phyloP scores from a whole-genome alignment of 2,329 filamentous ascomycete species.

The Curvularia eragrostidis region DNA sequence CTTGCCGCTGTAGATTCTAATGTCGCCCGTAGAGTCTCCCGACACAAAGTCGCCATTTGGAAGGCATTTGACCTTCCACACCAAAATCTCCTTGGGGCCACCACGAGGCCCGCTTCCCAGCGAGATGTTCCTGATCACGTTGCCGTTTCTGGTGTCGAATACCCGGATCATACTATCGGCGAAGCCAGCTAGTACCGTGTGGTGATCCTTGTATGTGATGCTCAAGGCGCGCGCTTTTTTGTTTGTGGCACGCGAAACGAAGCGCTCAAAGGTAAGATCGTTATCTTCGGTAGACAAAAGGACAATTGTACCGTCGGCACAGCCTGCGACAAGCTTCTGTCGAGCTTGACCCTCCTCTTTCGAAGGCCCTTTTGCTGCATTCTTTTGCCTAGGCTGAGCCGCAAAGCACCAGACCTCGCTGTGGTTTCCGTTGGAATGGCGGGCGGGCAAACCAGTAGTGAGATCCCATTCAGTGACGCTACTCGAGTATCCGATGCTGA shows the following conservation, averaged over 20 bases:
- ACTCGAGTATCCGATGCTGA: constrained; percentile 94
- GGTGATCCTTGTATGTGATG: constrained; percentile 84
- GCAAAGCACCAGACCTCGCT: constrained; percentile 97
- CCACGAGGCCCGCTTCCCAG: constrained; percentile 79
- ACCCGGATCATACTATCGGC: constrained; percentile 95
- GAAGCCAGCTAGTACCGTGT: constrained; percentile 86
- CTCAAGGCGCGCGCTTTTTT: constrained; percentile 91
- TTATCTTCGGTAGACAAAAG: constrained; percentile 85
- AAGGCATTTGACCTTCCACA: constrained; percentile 92
- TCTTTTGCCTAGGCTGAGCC: constrained; percentile 72
- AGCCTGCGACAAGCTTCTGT: constrained; percentile 80
- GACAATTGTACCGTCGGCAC: constrained; percentile 87
- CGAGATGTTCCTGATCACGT: constrained; percentile 80
- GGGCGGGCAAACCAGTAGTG: constrained; percentile 74
- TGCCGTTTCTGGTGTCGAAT: constrained; percentile 82
- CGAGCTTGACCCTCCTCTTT: constrained; percentile 35
- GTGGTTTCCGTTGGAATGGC: constrained; percentile 88
- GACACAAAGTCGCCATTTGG: constrained; percentile 90
- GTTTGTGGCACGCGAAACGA: constrained; percentile 76
- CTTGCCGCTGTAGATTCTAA: constrained; percentile 92
- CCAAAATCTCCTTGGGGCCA: constrained; percentile 82
- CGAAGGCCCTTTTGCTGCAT: constrained; percentile 21
- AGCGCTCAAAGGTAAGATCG: constrained; percentile 79
- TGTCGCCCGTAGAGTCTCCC: constrained; percentile 91
- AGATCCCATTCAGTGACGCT: constrained; percentile 96